phyloP scores from a whole-genome alignment of 2,329 filamentous ascomycete genomes.

The Xenoacremonium recifei region DNA sequence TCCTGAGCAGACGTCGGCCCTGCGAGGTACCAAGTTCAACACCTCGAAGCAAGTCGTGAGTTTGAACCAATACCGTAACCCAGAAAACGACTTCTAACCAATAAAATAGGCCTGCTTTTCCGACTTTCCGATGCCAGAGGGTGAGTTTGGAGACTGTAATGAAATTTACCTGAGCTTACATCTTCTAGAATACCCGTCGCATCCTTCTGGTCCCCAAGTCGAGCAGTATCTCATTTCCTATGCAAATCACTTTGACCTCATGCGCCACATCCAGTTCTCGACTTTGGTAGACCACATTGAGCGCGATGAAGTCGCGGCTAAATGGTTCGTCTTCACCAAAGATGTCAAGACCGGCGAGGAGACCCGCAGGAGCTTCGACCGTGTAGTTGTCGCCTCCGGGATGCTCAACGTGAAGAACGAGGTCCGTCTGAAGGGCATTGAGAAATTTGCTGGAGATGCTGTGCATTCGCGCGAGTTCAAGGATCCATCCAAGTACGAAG shows the following conservation, averaged over 20 bases:
- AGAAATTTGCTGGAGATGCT: conserved; percentile 37
- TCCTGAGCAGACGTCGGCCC: conserved; percentile 33
- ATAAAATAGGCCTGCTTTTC: no score
- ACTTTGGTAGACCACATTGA: conserved; percentile 23
- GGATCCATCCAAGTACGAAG: conserved; percentile 30
- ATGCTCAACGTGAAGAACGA: conserved; percentile 32
- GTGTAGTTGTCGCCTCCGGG: conserved; percentile 35
- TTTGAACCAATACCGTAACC: no score
- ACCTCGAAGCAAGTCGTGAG: conserved; percentile 30
- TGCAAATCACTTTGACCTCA: conserved; percentile 28
- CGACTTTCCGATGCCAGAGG: conserved; percentile 34
- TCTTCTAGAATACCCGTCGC: conserved; percentile 18
- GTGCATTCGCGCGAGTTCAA: conserved; percentile 41
- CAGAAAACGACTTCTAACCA: no score
- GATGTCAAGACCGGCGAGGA: conserved; percentile 18
- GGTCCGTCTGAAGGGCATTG: conserved; percentile 35
- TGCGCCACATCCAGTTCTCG: conserved; percentile 25
- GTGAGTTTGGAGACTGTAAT: neutral
- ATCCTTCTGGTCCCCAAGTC: conserved; percentile 26
- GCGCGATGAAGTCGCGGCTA: conserved; percentile 21
- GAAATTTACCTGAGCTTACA: conserved; percentile 1
- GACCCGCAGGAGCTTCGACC: conserved; percentile 30
- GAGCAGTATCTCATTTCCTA: conserved; percentile 32
- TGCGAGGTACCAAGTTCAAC: conserved; percentile 28
- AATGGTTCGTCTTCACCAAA: conserved; percentile 29